A percentile compares a stretch with the other conserved stretches of the same genome.
These are phyloP conservation scores for Ganoderma leucocontextum DNA, from an alignment of 1,284 basidiomycete genomes.

Conservation along the genomic window DNA sequence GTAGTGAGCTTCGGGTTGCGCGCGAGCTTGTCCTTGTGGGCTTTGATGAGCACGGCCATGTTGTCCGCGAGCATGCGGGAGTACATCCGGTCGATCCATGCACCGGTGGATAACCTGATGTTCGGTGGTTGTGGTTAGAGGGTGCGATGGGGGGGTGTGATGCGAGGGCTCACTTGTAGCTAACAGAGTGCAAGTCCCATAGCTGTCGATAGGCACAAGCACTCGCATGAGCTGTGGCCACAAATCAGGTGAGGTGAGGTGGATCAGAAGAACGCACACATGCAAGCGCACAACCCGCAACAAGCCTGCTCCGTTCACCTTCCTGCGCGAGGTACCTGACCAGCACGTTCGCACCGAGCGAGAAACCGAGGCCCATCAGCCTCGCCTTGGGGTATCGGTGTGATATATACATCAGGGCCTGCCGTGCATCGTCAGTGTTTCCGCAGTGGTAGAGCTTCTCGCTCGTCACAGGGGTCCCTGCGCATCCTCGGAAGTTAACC, in stretches of 20 bases:
- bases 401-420: slow-evolving; percentile 81
- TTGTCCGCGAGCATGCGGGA: slow-evolving; percentile 17
- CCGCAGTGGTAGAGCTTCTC: slow-evolving; percentile 88
- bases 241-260: background rate
- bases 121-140: background rate
- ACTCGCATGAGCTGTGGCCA: background rate
- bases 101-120: slow-evolving; percentile 46
- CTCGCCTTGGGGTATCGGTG: slow-evolving; percentile 82
- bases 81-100: slow-evolving; percentile 18
- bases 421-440: slow-evolving; percentile 86
- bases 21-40: slow-evolving; percentile 14
- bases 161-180: background rate
- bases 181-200: background rate
- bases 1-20: slow-evolving; percentile 14
- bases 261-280: slow-evolving; percentile 55
- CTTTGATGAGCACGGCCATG: slow-evolving; percentile 15
- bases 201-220: background rate
- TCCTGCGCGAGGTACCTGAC: slow-evolving; percentile 91
- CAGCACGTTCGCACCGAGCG: slow-evolving; percentile 90
- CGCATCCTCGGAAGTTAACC: slow-evolving; percentile 65
- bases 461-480: slow-evolving; percentile 82
- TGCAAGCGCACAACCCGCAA: slow-evolving; percentile 79
- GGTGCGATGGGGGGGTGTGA: no score
- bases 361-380: slow-evolving; percentile 90
- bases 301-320: slow-evolving; percentile 75